These are phyloP conservation scores for Trichomonascaceae sp. DNA, from an alignment of 1,139 yeast species.

Conservation along the genomic window DNA sequence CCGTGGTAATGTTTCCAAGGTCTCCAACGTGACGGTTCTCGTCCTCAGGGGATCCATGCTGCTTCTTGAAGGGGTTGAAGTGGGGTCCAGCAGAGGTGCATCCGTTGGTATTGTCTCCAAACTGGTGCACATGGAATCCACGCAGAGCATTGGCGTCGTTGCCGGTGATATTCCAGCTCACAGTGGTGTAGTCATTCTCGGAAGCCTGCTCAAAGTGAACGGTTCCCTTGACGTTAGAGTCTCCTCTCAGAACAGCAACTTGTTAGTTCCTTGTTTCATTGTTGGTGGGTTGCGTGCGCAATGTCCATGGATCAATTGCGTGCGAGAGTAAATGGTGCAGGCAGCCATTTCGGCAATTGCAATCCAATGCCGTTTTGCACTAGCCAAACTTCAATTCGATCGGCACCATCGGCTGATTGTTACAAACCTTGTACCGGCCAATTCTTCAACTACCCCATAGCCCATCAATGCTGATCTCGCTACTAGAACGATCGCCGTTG, in stretches of 20 bases:
- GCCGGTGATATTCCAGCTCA: conserved; percentile 79
- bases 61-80: conserved; percentile 84
- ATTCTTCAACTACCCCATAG: too few species aligned
- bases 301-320: too few species aligned
- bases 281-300: too few species aligned
- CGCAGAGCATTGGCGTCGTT: conserved; percentile 77
- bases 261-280: too few species aligned
- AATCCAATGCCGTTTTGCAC: too few species aligned
- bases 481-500: too few species aligned
- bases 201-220: conserved; percentile 75
- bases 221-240: conserved; percentile 72
- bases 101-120: conserved; percentile 98
- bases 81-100: conserved; percentile 99
- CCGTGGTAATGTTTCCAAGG: conserved; percentile 86
- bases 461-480: too few species aligned
- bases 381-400: too few species aligned
- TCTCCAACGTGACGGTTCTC: conserved; percentile 93
- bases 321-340: too few species aligned
- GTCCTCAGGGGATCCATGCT: conserved; percentile 92
- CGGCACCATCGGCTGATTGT: too few species aligned
- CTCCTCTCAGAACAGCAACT: conserved; percentile 97
- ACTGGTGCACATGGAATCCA: conserved; percentile 96
- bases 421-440: too few species aligned
- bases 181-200: conserved; percentile 71
- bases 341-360: too few species aligned